phyloP scores from a whole-genome alignment of 495 filamentous ascomycete genomes.

The Lophiotrema nucula region DNA sequence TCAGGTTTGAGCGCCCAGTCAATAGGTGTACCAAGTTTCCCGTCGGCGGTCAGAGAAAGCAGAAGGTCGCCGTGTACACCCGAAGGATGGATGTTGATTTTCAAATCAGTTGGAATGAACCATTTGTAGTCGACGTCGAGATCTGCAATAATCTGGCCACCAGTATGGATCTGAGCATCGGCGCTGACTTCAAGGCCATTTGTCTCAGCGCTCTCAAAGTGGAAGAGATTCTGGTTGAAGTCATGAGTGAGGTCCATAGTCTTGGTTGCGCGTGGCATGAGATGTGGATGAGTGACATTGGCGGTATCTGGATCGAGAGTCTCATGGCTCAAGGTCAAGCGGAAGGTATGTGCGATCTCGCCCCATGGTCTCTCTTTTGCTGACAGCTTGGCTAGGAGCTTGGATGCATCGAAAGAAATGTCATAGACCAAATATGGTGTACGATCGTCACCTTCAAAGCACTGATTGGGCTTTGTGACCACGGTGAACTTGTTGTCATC shows the following conservation, averaged over 20 bases:
- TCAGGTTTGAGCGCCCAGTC: conserved; percentile 11
- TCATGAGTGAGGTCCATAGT: conserved; percentile 4
- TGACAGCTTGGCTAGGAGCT: conserved; percentile 1
- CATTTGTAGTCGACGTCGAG: conserved; percentile 1
- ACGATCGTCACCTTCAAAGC: conserved; percentile 15
- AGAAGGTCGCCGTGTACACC: conserved; percentile 1
- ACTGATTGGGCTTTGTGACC: conserved; percentile 15
- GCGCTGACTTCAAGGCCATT: conserved; percentile 10
- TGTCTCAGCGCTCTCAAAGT: conserved; percentile 7
- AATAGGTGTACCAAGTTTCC: conserved; percentile 9
- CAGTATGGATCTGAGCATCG: conserved; percentile 6
- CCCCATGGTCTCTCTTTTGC: conserved; percentile 14
- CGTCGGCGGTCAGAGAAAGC: conserved; percentile 5
- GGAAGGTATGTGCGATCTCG: conserved; percentile 18
- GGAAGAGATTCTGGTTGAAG: conserved; percentile 9
- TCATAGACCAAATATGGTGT: conserved; percentile 13
- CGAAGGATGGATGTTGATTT: conserved; percentile 12
- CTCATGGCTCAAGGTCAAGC: conserved; percentile 6
- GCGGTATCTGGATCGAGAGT: not conserved
- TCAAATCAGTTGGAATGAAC: conserved; percentile 10
- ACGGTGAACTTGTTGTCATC: conserved; percentile 18
- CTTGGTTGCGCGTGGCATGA: not conserved
- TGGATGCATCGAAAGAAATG: conserved; percentile 13
- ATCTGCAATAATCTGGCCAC: conserved; percentile 13
- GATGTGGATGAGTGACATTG: conserved; percentile 17